A percentile compares a stretch with the other conserved stretches of the same genome.
Conservation (phyloP, 177 flowering plant species). For the Telopea speciosissima region DNA sequence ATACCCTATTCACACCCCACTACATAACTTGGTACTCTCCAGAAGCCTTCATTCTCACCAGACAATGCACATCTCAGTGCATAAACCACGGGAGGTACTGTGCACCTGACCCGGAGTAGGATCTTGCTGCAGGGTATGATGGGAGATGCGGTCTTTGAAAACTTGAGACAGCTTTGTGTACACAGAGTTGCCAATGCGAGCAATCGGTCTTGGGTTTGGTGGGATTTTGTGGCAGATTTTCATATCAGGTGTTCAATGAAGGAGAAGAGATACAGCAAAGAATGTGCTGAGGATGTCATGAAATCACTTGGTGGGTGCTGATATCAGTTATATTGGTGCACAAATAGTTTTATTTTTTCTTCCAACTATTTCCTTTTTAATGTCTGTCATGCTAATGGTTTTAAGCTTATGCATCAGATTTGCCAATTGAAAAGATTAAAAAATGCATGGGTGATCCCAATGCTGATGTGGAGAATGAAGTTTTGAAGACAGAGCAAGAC, state of each 20-base stretch:
- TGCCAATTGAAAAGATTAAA: slow-evolving; percentile 59
- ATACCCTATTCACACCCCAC: slow-evolving; percentile 79
- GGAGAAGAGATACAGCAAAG: slow-evolving; percentile 62
- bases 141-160: slow-evolving; percentile 92
- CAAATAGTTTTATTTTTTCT: neutral
- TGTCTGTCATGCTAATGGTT: slow-evolving; percentile 6
- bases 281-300: slow-evolving; percentile 77
- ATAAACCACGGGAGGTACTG: slow-evolving; percentile 90
- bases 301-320: slow-evolving; percentile 53
- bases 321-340: neutral
- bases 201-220: slow-evolving; percentile 87
- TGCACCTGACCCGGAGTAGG: slow-evolving; percentile 91
- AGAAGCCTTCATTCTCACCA: slow-evolving; percentile 47
- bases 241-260: slow-evolving; percentile 92
- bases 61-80: slow-evolving; percentile 92
- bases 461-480: slow-evolving; percentile 72
- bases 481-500: slow-evolving; percentile 74
- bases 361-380: neutral
- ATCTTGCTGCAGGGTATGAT: slow-evolving; percentile 67
- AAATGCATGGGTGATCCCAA: slow-evolving; percentile 88
- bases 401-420: slow-evolving; percentile 24
- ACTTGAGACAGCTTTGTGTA: slow-evolving; percentile 86
- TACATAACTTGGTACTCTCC: slow-evolving; percentile 98
- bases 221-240: slow-evolving; percentile 95
- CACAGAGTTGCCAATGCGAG: slow-evolving; percentile 77